A percentile compares a stretch with the other conserved stretches of the same genome.
Evolutionary conservation across 2,329 filamentous ascomycete species (phyloP).

Genomic region (Ceratocystis smalleyi): DNA sequence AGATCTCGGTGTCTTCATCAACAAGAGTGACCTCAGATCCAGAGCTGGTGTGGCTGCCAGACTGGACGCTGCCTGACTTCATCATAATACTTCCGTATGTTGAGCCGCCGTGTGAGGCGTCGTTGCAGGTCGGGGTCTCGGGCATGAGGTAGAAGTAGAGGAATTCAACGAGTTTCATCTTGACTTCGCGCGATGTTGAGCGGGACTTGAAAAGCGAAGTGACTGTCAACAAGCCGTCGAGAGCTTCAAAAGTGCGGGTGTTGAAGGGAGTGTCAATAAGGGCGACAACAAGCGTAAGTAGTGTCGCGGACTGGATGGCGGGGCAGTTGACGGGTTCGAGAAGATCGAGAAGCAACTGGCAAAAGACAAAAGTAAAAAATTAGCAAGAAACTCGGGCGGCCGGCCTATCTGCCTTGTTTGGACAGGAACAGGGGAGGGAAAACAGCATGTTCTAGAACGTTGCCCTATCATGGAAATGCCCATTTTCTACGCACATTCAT

Average conservation of each 20-base stretch:
- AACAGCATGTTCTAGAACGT: too few relatives aligned
- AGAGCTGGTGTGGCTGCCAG: conserved; percentile 24
- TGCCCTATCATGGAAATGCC: too few relatives aligned
- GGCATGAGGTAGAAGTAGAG: conserved; percentile 98
- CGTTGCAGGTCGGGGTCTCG: conserved; percentile 50
- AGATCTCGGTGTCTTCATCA: conserved; percentile 32
- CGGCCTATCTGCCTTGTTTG: too few relatives aligned
- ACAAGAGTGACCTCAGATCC: conserved; percentile 20
- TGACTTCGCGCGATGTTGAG: conserved; percentile 72
- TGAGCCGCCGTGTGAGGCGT: conserved; percentile 20
- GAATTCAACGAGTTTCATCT: conserved; percentile 92
- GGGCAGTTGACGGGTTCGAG: conserved; percentile 86
- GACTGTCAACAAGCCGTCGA: conserved; percentile 81
- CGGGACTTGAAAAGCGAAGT: conserved; percentile 87
- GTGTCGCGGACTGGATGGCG: conserved; percentile 75
- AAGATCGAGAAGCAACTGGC: conserved; percentile 75
- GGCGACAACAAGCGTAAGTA: conserved; percentile 78
- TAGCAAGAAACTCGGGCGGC: background rate
- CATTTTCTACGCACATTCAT: conserved; percentile 56
- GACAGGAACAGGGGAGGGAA: too few relatives aligned
- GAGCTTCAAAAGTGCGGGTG: conserved; percentile 77
- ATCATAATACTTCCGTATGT: background rate
- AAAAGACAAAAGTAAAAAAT: conserved; percentile 11
- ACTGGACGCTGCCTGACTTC: conserved; percentile 39
- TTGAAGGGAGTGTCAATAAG: conserved; percentile 76